Conservation (phyloP, 305 asterid species). For the Fraxinus xanthoxyloides region DNA sequence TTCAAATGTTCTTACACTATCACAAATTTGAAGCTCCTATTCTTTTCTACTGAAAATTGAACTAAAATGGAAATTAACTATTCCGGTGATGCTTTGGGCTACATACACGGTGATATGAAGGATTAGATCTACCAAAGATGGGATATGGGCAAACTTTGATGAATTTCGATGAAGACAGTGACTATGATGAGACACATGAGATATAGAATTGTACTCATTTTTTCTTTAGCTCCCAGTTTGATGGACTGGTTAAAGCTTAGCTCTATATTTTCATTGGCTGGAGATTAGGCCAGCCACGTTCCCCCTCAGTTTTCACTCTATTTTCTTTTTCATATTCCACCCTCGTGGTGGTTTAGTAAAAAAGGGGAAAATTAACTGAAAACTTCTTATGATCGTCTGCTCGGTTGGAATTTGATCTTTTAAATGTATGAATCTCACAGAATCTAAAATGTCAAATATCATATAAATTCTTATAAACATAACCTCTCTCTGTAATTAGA, state of each 20-base stretch:
- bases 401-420: slow-evolving; percentile 41
- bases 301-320: not conserved
- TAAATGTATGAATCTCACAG: not conserved
- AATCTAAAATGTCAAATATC: not conserved
- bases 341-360: not conserved
- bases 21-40: not conserved
- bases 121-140: not conserved
- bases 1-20: not conserved
- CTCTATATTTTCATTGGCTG: not conserved
- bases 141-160: not conserved
- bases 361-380: not conserved
- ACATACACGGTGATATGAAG: not conserved
- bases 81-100: not conserved
- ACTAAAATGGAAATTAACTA: not conserved
- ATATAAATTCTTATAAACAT: slow-evolving; percentile 5
- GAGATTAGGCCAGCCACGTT: not conserved
- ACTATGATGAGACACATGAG: not conserved
- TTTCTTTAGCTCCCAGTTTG: not conserved
- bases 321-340: not conserved
- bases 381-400: slow-evolving; percentile 62
- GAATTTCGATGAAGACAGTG: not conserved
- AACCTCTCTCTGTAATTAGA: slow-evolving; percentile 36
- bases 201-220: not conserved
- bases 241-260: not conserved
- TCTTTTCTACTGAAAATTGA: not conserved